These are phyloP conservation scores for Medicago truncatula DNA, from an alignment of 306 rosid genomes.

Conservation along the genomic window DNA sequence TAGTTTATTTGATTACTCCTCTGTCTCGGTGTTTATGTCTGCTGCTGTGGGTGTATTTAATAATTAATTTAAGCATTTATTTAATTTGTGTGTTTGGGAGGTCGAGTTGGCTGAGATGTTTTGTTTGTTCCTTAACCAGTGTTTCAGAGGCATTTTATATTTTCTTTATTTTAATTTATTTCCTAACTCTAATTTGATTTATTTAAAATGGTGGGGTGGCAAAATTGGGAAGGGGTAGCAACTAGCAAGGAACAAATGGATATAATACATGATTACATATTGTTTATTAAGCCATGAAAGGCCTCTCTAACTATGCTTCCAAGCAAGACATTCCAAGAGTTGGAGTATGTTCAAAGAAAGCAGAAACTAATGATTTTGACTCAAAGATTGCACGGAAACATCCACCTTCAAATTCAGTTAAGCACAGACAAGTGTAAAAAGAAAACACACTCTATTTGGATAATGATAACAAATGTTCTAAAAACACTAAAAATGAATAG, in stretches of 20 bases:
- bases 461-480: no score
- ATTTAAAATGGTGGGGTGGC: slow-evolving; percentile 26
- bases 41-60: background rate
- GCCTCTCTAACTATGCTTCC: slow-evolving; percentile 55
- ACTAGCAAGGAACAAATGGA: slow-evolving; percentile 31
- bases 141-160: no score
- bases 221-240: background rate
- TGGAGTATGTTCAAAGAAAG: slow-evolving; percentile 53
- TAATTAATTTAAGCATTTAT: background rate
- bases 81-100: no score
- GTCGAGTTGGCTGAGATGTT: no score
- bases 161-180: no score
- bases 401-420: slow-evolving; percentile 9
- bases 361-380: slow-evolving; percentile 44
- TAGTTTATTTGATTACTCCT: slow-evolving; percentile 11
- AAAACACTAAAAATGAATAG: no score
- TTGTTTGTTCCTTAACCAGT: no score
- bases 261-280: slow-evolving; percentile 17
- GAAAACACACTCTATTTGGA: background rate
- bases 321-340: slow-evolving; percentile 52
- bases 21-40: slow-evolving; percentile 42
- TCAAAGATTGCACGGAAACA: slow-evolving; percentile 28
- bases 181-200: slow-evolving; percentile 15
- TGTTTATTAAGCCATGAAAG: slow-evolving; percentile 41
- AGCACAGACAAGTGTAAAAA: slow-evolving; percentile 21